Evolutionary conservation across 495 filamentous ascomycete genomes (phyloP).

Genomic region (Alectoria sarmentosa): DNA sequence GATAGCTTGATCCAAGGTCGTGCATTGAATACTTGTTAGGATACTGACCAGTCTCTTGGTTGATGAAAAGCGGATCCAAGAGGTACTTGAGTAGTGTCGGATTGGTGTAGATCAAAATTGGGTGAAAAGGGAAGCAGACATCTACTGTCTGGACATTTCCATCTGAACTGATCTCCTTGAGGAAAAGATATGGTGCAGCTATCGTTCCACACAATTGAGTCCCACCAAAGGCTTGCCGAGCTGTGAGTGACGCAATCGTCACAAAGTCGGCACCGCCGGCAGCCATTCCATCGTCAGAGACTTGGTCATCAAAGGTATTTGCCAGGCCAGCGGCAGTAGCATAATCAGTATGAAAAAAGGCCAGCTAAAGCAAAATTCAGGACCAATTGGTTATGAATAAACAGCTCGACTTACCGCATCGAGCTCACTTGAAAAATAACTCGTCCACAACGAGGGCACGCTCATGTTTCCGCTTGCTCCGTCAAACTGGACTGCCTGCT

Average conservation of each 20-base stretch:
- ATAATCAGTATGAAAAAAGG: constrained; percentile 52
- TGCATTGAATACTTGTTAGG: constrained; percentile 67
- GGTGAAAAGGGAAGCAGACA: constrained; percentile 86
- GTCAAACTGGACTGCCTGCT: constrained; percentile 46
- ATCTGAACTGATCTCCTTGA: constrained; percentile 91
- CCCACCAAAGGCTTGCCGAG: constrained; percentile 77
- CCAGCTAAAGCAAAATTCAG: constrained; percentile 26
- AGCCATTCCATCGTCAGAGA: constrained; percentile 42
- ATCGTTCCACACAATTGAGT: constrained; percentile 74
- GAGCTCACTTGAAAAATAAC: constrained; percentile 43
- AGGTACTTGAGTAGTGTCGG: constrained; percentile 73
- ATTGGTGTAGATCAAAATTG: constrained; percentile 85
- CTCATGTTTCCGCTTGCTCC: constrained; percentile 33
- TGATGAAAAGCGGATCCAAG: constrained; percentile 76
- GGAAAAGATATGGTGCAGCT: constrained; percentile 68
- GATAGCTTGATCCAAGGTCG: constrained; percentile 76
- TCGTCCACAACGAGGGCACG: constrained; percentile 49
- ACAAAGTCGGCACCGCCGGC: constrained; percentile 57
- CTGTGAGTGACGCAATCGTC: constrained; percentile 72
- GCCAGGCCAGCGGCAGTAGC: constrained; percentile 31
- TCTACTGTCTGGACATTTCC: constrained; percentile 93
- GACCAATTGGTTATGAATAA: not conserved
- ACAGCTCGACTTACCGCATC: constrained; percentile 34
- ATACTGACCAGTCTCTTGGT: constrained; percentile 79
- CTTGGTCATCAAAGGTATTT: constrained; percentile 38